Evolutionary conservation across 1,139 yeast species (phyloP), one percentile per base, ranked within the genome.

Genomic region (Pichia sp.): DNA sequence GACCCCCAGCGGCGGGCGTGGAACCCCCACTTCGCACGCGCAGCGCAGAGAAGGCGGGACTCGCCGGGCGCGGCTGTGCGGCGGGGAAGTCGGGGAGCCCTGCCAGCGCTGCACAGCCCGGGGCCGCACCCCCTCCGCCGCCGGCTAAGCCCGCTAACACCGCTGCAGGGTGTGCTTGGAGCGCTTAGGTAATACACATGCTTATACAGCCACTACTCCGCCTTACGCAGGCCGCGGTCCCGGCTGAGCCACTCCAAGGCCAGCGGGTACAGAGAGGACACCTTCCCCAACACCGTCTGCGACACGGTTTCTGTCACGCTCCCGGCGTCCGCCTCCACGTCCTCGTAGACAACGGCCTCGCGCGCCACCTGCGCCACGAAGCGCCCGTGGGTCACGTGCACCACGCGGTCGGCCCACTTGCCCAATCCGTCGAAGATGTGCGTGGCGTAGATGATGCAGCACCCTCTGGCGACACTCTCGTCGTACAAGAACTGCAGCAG

Each of bases 341-440:
- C 40, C 4, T 37, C 34, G 37, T 50, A 60, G 1, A 41, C 41
- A 11, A 50, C 72, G 58, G 49, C 70, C 66, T 34, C 62, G 57
- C 68, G 59, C 63, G 51, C 48, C 65, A 50, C 40, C 51, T 57
- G 48, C 59, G 67, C 43, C 62, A 57, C 46, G 72, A 75, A 62
- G 55, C 68, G 38, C 0, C 98, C 98, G 46, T 80, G 76, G 57
- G 79, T 81, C 58, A 93, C 71, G 66, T 93, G 98, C n/a, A 85
- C 74, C 12, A 93, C 72, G 46, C 84, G 73, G 44, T 94, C 87
- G 40, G 97, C 95, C 96, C 98, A 93, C 36, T 66, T 67, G 17
- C 88, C 89, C 52, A 93, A 75, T 0, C 99, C 99, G 61, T 93
- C 99, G 65, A 93, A 93, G 44, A 93, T 93, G 62, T 93, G 99